phyloP scores from a whole-genome alignment of 257 asterid species.

The Scutellaria galericulata region DNA sequence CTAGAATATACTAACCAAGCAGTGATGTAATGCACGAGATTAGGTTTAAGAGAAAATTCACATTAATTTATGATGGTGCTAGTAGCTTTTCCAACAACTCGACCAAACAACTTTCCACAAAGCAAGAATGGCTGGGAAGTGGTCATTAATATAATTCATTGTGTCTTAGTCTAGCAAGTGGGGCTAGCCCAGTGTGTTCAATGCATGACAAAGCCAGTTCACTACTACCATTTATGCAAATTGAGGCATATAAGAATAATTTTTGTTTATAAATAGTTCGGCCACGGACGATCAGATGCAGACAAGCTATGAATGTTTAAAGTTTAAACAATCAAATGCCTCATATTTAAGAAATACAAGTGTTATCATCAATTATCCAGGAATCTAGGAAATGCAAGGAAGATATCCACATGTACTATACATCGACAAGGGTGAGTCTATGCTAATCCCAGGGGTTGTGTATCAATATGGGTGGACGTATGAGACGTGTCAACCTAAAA shows the following conservation, averaged over 20 bases:
- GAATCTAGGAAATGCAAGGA: slow-evolving; percentile 10
- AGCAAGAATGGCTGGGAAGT: neutral
- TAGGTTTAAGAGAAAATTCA: slow-evolving; percentile 11
- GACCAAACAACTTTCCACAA: neutral
- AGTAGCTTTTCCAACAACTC: slow-evolving; percentile 14
- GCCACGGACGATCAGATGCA: slow-evolving; percentile 21
- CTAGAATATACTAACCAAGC: slow-evolving; percentile 27
- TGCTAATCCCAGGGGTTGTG: too few species aligned
- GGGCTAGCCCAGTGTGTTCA: slow-evolving; percentile 6
- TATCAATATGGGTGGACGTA: too few species aligned
- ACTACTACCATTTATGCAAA: slow-evolving; percentile 6
- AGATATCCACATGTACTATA: slow-evolving; percentile 9
- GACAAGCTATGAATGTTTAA: slow-evolving; percentile 8
- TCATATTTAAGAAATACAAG: slow-evolving; percentile 11
- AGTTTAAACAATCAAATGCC: slow-evolving; percentile 3
- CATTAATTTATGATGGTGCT: neutral
- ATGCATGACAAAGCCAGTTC: slow-evolving; percentile 4
- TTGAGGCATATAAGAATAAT: slow-evolving; percentile 23
- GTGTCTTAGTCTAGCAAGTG: neutral
- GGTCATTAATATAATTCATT: slow-evolving; percentile 14
- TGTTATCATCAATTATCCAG: slow-evolving; percentile 2
- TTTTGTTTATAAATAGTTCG: neutral
- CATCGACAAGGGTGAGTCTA: neutral
- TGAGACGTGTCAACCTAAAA: too few species aligned
- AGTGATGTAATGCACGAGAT: neutral